These are phyloP conservation scores for Candida ulmi DNA, from an alignment of 805 yeast genomes.

Conservation along the genomic window DNA sequence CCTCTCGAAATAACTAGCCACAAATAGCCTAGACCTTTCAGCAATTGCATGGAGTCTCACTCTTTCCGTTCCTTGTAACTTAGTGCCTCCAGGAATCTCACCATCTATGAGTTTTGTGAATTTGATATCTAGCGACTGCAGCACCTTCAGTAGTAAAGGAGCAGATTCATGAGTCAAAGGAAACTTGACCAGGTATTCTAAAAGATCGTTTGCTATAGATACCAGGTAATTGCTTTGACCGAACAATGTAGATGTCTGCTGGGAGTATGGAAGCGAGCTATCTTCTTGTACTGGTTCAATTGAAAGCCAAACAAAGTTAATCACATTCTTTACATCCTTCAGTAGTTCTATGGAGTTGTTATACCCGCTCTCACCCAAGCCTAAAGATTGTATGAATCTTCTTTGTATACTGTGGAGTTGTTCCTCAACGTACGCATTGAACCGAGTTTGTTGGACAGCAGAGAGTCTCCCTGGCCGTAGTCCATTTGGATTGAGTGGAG, in stretches of 20 bases:
- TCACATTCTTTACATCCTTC: constrained; percentile 39
- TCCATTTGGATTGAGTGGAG: constrained; percentile 4
- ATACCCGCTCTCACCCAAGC: constrained; percentile 21
- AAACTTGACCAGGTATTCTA: constrained; percentile 51
- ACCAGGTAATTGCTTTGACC: constrained; percentile 63
- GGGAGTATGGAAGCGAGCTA: too few relatives aligned
- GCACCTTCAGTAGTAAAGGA: constrained; percentile 30
- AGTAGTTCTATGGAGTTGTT: constrained; percentile 27
- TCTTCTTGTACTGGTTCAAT: constrained; percentile 31
- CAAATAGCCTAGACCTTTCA: constrained; percentile 41
- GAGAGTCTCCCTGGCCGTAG: constrained; percentile 27
- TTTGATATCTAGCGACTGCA: constrained; percentile 36
- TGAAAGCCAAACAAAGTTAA: constrained; percentile 61
- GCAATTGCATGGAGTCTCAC: constrained; percentile 49
- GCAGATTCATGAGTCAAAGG: constrained; percentile 26
- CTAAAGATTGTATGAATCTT: constrained; percentile 41
- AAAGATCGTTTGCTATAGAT: constrained; percentile 58
- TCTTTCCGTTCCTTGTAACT: constrained; percentile 42
- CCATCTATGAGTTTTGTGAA: constrained; percentile 34
- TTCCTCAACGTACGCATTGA: constrained; percentile 50
- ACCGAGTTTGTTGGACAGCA: constrained; percentile 48
- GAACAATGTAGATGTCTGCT: constrained; percentile 27
- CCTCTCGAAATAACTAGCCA: constrained; percentile 30
- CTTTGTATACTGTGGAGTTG: constrained; percentile 49
- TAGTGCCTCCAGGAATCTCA: constrained; percentile 26